A percentile compares a stretch with the other conserved stretches of the same genome.
Conservation (phyloP, 805 yeast species). For the Myxozyma udenii region DNA sequence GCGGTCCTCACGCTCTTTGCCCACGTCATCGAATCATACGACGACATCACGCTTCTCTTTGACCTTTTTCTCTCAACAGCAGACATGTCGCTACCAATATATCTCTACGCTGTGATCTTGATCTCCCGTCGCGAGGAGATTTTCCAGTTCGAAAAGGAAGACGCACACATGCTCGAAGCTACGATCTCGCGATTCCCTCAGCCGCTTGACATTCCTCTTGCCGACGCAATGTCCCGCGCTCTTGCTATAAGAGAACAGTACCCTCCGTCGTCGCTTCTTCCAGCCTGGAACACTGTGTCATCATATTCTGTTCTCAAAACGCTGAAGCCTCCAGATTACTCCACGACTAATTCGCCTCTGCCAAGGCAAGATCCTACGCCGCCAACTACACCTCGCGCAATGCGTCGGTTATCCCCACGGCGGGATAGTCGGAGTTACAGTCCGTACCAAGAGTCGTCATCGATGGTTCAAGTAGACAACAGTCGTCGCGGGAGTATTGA, state of each 20-base stretch:
- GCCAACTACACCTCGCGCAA: not conserved
- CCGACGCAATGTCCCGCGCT: slow-evolving; percentile 31
- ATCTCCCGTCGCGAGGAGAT: slow-evolving; percentile 45
- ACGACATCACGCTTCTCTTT: slow-evolving; percentile 58
- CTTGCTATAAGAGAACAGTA: slow-evolving; percentile 22
- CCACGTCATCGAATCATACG: slow-evolving; percentile 58
- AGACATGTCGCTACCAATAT: slow-evolving; percentile 54
- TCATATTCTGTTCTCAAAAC: slow-evolving; percentile 38
- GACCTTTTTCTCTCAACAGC: slow-evolving; percentile 61
- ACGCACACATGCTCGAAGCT: slow-evolving; percentile 45
- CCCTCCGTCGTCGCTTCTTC: slow-evolving; percentile 27
- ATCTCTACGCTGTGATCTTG: slow-evolving; percentile 54
- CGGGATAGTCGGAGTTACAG: not conserved
- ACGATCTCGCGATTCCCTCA: slow-evolving; percentile 36
- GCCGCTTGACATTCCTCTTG: slow-evolving; percentile 26
- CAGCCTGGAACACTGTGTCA: slow-evolving; percentile 34
- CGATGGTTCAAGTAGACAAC: not conserved
- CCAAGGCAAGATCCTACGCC: not conserved
- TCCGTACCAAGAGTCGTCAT: not conserved
- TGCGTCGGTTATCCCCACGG: not conserved
- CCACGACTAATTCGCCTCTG: not conserved
- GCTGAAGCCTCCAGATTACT: slow-evolving; percentile 9
- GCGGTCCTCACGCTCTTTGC: slow-evolving; percentile 73
- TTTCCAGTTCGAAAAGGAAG: slow-evolving; percentile 37
- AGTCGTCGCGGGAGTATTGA: not conserved